These are phyloP conservation scores for Boletus calvinii DNA, from an alignment of 1,284 basidiomycete species.

Conservation along the genomic window DNA sequence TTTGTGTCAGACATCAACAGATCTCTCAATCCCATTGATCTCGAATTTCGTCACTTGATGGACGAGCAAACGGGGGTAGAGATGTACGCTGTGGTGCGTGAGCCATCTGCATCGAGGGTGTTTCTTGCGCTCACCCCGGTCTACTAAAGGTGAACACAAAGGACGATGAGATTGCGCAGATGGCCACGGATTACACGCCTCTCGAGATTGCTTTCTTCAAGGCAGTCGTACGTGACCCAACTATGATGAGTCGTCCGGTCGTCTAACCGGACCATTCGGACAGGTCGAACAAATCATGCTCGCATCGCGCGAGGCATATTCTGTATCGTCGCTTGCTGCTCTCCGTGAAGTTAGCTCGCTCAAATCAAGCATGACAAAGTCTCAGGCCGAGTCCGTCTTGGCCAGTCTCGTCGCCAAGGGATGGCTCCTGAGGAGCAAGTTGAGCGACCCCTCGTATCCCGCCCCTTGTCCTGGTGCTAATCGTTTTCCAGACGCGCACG, in stretches of 20 bases:
- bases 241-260: not conserved
- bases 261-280: conserved; percentile 4
- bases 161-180: conserved; percentile 74
- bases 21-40: conserved; percentile 62
- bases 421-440: conserved; percentile 79
- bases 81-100: conserved; percentile 65
- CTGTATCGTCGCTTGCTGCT: conserved; percentile 73
- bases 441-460: conserved; percentile 30
- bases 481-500: conserved; percentile 55
- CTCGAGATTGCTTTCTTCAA: conserved; percentile 82
- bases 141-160: conserved; percentile 66
- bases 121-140: conserved; percentile 1
- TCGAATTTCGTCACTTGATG: conserved; percentile 62
- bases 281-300: conserved; percentile 88
- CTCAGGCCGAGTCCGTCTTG: conserved; percentile 71
- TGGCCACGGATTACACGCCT: conserved; percentile 78
- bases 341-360: conserved; percentile 65
- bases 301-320: conserved; percentile 71
- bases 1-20: conserved; percentile 62
- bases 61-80: conserved; percentile 66
- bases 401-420: conserved; percentile 79
- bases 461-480: conserved; percentile 6
- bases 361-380: conserved; percentile 69
- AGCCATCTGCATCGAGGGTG: not conserved
- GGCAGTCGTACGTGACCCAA: conserved; percentile 55